Evolutionary conservation across 495 filamentous ascomycete genomes (phyloP), one percentile per base, ranked within the genome.

Genomic region (Articulospora tetracladia): DNA sequence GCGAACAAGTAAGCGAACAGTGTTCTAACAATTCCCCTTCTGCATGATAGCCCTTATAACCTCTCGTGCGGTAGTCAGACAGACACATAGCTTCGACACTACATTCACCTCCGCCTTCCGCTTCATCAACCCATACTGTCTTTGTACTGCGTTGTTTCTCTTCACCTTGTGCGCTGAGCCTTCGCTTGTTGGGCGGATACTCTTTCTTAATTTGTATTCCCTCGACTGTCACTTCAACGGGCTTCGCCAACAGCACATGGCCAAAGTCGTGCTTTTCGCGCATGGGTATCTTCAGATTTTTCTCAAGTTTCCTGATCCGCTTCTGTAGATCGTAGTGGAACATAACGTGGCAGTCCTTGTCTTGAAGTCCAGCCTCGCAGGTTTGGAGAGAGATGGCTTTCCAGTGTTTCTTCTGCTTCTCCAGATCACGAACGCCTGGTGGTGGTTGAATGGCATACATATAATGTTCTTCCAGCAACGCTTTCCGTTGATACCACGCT

Each of bases 241-340:
- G 89, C 63, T 88, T 86, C 13, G 77, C 76, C 20, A 98, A 80
- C 44, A 81, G 82, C 8, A 92, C 87, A 71, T 97, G 89, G 0
- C 86, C 86, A 69, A 98, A 98, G 70, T 97, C 92, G 71, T 98
- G 94, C 67, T 97, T 92, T 32, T 90, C 81, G 10, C 93, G 82
- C 66, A 89, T 91, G 1, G 89, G 85, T n/a, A 97, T 81, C 62
- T 88, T 90, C 1, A 98, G 77, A 34, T 81, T 77, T 63, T 85
- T 92, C 71, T 98, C 94, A 17, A 98, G 83, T 73, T 97, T 98
- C 59, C 78, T 79, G 36, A 97, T 83, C 11, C 94, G 87, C 68
- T 96, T 98, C 72, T 98, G 93, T 11, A 98, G 75, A 69, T 98
- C 93, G 70, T 96, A 89, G 67, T 98, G 93, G 68, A 90, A 92